Base-by-base conservation (phyloP, 148 eudicot genomes). In the Dianthus caryophyllus region DNA sequence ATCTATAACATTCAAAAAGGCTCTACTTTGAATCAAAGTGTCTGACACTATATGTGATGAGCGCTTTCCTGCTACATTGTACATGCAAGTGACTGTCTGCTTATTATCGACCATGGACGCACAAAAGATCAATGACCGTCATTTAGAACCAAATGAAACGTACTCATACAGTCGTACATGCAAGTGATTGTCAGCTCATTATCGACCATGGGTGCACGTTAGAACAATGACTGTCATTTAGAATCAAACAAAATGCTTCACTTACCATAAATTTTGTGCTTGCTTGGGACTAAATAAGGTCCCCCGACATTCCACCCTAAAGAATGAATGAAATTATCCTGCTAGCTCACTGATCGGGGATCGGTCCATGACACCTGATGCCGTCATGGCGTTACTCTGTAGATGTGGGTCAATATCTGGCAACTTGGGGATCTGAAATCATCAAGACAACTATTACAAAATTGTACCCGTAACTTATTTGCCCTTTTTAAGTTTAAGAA, bases 311-410 rank as follows among this genome's bases (percentile, higher is more conserved):
- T 25, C 9, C 58, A 22, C 62, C 59, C 25, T 21, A 50, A 25
- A 48, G 39, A 64, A 56, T 25, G 27, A 52, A 60, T 12, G 9
- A 51, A 41, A 50, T 83, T 78, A 91, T 67, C 99, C 96, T 22
- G 89, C 85, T 61, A 94, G 79, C 78, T 94, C 99, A 76, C 99
- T 94, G 61, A 94, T 86, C 22, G 99, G 99, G 39, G 96, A 88
- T 61, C 99, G 96, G 70, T 94, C 97, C 99, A 94, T 94, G 70
- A 94, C 84, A 63, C 81, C 81, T 26, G 87, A 82, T 73, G 97
- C 97, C 36, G 80, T 77, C 79, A 76, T 69, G 14, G 97, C 99
- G 64, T 88, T 88, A 78, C 85, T 86, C 78, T 88, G 81, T 58
- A 94, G 83, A 75, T 70, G 54, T 12, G 89, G 87, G 61, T 88